phyloP scores from a whole-genome alignment of 352 stramenopile genomes.

The Phytophthora multivora region DNA sequence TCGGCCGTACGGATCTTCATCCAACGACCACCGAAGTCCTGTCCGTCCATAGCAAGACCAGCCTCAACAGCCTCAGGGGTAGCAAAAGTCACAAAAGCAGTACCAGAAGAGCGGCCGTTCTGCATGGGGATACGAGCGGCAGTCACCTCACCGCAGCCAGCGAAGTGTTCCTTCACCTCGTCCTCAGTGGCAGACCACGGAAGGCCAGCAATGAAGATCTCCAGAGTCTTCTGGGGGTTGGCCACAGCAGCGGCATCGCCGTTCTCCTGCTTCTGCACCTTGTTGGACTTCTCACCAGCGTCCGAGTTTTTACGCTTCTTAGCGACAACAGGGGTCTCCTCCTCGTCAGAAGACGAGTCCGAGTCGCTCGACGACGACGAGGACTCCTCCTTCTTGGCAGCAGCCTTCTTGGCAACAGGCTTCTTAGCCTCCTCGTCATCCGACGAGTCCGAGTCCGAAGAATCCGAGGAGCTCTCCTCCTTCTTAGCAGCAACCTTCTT shows the following conservation, averaged over 20 bases:
- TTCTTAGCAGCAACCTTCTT: conserved; percentile 70
- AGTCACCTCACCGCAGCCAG: conserved; percentile 89
- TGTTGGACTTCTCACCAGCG: conserved; percentile 57
- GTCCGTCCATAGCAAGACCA: conserved; percentile 92
- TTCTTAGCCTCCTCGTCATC: conserved; percentile 52
- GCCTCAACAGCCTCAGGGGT: conserved; percentile 70
- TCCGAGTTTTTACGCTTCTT: conserved; percentile 90
- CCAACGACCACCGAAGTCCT: conserved; percentile 94
- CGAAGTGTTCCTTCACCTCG: conserved; percentile 95
- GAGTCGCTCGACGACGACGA: conserved; percentile 46
- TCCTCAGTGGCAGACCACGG: conserved; percentile 96
- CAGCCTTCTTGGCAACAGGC: conserved; percentile 37
- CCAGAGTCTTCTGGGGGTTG: conserved; percentile 55
- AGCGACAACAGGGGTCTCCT: conserved; percentile 66
- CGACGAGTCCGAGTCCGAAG: conserved; percentile 32
- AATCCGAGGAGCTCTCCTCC: conserved; percentile 49
- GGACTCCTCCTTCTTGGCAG: conserved; percentile 49
- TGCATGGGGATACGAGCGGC: conserved; percentile 85
- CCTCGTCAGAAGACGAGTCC: conserved; percentile 69
- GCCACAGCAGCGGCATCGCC: conserved; percentile 59
- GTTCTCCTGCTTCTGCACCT: conserved; percentile 80
- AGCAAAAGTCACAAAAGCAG: conserved; percentile 95
- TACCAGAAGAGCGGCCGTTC: conserved; percentile 93
- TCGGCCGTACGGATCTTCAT: conserved; percentile 94
- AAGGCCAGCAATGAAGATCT: conserved; percentile 93